Conservation (phyloP, 139 green algal genomes). For the Chlamydomonas urium region DNA sequence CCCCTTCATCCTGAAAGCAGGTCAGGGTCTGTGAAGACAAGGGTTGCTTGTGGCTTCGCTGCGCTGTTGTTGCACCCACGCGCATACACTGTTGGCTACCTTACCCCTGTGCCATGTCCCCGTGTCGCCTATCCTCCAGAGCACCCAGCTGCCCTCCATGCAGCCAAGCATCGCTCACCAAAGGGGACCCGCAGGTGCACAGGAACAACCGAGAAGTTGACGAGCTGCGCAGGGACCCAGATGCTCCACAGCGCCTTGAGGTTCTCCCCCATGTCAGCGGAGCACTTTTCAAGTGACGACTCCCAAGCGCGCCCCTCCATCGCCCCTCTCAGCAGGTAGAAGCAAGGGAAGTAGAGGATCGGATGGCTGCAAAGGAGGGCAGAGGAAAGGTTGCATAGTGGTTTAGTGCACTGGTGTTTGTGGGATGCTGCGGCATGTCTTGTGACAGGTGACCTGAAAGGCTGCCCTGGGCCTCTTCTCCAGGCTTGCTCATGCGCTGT, state of each 20-base stretch:
- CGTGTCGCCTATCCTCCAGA: neutral
- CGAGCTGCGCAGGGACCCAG: constrained; percentile 48
- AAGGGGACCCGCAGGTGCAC: constrained; percentile 79
- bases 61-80: too few species aligned
- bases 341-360: constrained; percentile 82
- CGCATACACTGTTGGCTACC: too few species aligned
- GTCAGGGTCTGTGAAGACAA: too few species aligned
- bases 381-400: neutral
- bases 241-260: constrained; percentile 70
- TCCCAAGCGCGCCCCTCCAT: constrained; percentile 46
- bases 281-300: constrained; percentile 60
- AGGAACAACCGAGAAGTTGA: constrained; percentile 86
- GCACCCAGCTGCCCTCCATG: neutral
- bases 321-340: constrained; percentile 73
- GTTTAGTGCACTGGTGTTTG: neutral
- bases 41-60: too few species aligned
- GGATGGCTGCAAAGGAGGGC: constrained; percentile 59
- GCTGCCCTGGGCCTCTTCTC: neutral
- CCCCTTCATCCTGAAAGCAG: neutral
- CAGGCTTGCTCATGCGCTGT: neutral
- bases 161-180: constrained; percentile 25
- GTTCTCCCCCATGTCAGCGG: constrained; percentile 76
- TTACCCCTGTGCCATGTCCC: neutral
- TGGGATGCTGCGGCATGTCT: too few species aligned
- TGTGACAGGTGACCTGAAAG: too few species aligned